These are phyloP conservation scores for Nannochloris sp. DNA, from an alignment of 139 green algal genomes.

Conservation along the genomic window DNA sequence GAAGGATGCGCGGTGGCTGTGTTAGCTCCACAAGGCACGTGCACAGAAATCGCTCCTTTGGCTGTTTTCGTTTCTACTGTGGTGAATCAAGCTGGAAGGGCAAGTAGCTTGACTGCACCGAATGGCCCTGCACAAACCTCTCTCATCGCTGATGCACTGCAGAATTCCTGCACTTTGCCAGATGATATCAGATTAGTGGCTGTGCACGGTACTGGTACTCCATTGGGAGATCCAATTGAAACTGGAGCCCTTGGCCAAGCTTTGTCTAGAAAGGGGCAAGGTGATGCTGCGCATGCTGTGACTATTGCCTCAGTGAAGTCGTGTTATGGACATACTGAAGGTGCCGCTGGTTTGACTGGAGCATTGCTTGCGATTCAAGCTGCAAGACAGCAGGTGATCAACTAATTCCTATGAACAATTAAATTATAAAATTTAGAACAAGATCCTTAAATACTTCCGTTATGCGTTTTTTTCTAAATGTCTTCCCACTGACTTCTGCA, in stretches of 20 bases:
- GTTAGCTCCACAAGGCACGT: background rate
- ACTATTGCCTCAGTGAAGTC: background rate
- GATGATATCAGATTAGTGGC: slow-evolving; percentile 13
- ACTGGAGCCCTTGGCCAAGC: slow-evolving; percentile 41
- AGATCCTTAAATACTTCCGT: background rate
- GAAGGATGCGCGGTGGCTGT: slow-evolving; percentile 27
- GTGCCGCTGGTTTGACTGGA: slow-evolving; percentile 49
- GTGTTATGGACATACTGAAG: slow-evolving; percentile 49
- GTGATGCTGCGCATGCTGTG: background rate
- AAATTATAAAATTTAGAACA: background rate
- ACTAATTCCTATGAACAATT: no score
- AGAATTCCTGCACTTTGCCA: background rate
- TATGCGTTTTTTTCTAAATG: background rate
- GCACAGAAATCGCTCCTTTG: background rate
- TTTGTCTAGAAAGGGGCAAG: background rate
- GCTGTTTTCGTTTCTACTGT: slow-evolving; percentile 19
- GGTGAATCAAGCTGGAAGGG: slow-evolving; percentile 48
- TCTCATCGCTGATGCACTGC: slow-evolving; percentile 31
- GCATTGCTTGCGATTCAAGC: slow-evolving; percentile 39
- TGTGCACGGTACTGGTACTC: slow-evolving; percentile 74
- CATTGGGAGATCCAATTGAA: slow-evolving; percentile 87
- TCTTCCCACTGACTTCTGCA: background rate
- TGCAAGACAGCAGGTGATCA: slow-evolving; percentile 3
- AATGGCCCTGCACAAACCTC: slow-evolving; percentile 45
- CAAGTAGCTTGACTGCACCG: slow-evolving; percentile 46